Evolutionary conservation across 2,329 filamentous ascomycete species (phyloP), one percentile per base, ranked within the genome.

Genomic region (Alternaria longipes): DNA sequence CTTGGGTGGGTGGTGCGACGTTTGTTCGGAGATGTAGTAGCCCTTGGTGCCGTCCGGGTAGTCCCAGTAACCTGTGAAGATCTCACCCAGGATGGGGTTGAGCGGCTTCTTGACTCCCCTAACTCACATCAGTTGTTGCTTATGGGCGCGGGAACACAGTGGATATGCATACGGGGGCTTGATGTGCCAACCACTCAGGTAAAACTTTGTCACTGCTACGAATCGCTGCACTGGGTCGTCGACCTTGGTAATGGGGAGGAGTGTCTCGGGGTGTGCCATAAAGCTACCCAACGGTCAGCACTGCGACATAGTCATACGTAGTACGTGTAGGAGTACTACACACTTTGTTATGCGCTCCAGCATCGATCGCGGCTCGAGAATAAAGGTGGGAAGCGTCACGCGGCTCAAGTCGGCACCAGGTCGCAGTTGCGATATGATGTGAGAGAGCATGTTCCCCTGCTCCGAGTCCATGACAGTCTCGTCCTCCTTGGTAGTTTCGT

Each of bases 321-420:
- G 28, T 30, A 11, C 3, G 26, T 26, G 16, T 24, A 18, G 9
- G n/a, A 26, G 11, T n/a, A 16, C 16, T 45, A 83, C 89, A 69
- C 83, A 97, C 94, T 99, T 99, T 74, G 95, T 99, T 78, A 99
- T 99, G 72, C 95, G 89, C 82, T 99, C 95, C 72, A 99, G 84
- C 95, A 99, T 99, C 72, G 94, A 97, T 75, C 94, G 90, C 24
- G 95, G 95, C 80, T 99, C 95, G 71, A 99, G 88, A 74, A 99
- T 99, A 79, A 99, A 99, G 49, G 95, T 99, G 41, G 95, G 95
- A 58, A 99, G 85, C 36, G 95, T 94, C 64, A 99, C 94, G 71
- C 94, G 89, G 81, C 93, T 97, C 71, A 99, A 84, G 79, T 99
- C 95, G 73, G 95, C 95, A 67, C 95, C 95, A 12, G 95, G 95